A percentile compares a stretch with the other conserved stretches of the same genome.
Evolutionary conservation across 306 rosid species (phyloP).

Genomic region (Lotus japonicus): DNA sequence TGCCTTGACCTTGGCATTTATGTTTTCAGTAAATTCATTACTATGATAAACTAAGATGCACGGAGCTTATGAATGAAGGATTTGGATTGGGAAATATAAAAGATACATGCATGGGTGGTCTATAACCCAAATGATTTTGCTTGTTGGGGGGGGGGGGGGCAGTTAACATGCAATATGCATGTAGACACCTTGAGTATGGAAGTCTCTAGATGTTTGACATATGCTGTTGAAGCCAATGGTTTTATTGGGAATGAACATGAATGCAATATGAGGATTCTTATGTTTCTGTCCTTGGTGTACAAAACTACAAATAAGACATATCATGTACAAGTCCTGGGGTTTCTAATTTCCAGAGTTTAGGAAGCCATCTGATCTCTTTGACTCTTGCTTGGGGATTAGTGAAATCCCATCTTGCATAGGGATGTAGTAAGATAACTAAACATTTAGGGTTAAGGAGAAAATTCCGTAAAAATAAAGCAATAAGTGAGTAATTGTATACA

Average conservation of each 20-base stretch:
- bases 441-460: neutral
- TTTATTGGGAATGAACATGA: neutral
- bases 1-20: too few species aligned
- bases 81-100: too few species aligned
- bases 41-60: too few species aligned
- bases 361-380: neutral
- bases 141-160: neutral
- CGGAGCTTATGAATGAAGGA: too few species aligned
- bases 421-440: slow-evolving; percentile 1
- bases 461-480: too few species aligned
- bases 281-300: neutral
- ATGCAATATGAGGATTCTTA: slow-evolving; percentile 8
- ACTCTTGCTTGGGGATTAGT: neutral
- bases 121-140: too few species aligned
- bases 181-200: neutral
- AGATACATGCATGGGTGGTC: too few species aligned
- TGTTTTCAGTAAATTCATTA: too few species aligned
- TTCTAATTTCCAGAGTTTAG: neutral
- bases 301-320: slow-evolving; percentile 2
- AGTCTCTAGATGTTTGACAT: neutral
- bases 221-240: slow-evolving; percentile 7
- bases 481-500: too few species aligned
- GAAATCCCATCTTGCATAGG: neutral
- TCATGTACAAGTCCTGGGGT: neutral
- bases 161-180: neutral